Base-by-base conservation (phyloP, 1,284 basidiomycete genomes). In the Entoloma clypeatum region DNA sequence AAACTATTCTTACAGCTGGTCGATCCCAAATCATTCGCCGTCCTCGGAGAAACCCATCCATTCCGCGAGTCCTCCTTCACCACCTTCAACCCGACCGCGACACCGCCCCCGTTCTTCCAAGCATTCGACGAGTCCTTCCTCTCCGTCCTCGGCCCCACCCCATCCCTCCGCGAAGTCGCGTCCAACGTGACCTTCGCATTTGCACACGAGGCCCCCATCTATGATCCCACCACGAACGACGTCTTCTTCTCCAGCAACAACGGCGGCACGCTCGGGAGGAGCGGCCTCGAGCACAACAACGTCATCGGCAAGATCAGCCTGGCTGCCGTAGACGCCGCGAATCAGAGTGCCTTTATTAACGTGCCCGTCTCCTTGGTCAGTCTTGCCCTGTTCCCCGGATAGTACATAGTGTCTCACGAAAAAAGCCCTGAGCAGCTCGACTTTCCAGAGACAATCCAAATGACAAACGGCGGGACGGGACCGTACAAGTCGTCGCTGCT, bases 401-500 rank as follows among this genome's bases (percentile, higher is more conserved):
- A 22, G 18, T 28, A 27, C 18, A 31, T 33, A 24, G n/a, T 22
- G 30, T 19, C n/a, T 4, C 26, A 21, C 22, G n/a, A n/a, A n/a
- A n/a, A n/a, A n/a, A n/a, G 21, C 13, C 29, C 19, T 33, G 14
- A 26, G n/a, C 43, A 76, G 74, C 56, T 81, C 36, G 59, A 69
- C 53, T 62, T 81, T 26, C 67, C 78, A 1, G 62, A 66, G 14
- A 62, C 59, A 6, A 57, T 74, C 21, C 69, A 74, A 56, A 88
- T 87, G 76, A 83, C 81, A 9, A 90, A 89, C 55, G 86, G 86
- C 23, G 81, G 77, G 9, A 82, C 79, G 28, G 83, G 84, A 5
- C 82, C 80, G 1, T 83, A 75, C 54, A 71, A 74, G 23, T 75
- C 72, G 18, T 67, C 77, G 41, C 60, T 90, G 3, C 58, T 89